Percentiles rank a stretch among this genome's conserved stretches.
Evolutionary conservation across 2,329 filamentous ascomycete species (phyloP).

Genomic region (Fusarium penzigii): DNA sequence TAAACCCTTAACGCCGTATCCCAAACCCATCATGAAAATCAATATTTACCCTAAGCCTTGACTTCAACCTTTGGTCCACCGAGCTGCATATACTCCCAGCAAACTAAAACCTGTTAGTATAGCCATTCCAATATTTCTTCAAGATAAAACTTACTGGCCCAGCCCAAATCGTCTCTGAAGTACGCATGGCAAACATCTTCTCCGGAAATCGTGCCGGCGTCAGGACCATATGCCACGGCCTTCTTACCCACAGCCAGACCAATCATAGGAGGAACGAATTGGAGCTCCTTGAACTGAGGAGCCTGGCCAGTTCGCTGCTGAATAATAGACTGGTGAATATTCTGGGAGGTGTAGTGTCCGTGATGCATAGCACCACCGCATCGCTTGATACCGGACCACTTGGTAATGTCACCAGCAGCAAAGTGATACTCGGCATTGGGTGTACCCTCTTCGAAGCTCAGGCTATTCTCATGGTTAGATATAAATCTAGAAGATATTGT

Average conservation of each 20-base stretch:
- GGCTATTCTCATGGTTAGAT: conserved; percentile 34
- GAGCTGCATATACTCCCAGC: conserved; percentile 56
- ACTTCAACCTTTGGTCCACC: conserved; percentile 35
- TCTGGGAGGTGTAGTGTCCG: conserved; percentile 66
- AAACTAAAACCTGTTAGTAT: conserved; percentile 45
- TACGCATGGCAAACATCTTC: conserved; percentile 63
- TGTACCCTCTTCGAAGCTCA: conserved; percentile 54
- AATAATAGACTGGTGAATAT: conserved; percentile 66
- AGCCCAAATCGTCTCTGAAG: conserved; percentile 70
- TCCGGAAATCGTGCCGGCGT: conserved; percentile 58
- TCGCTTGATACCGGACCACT: conserved; percentile 79
- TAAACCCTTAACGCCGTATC: conserved; percentile 22
- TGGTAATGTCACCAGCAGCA: conserved; percentile 67
- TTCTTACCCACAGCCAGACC: conserved; percentile 71
- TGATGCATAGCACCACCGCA: conserved; percentile 75
- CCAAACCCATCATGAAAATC: not conserved
- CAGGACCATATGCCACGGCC: conserved; percentile 63
- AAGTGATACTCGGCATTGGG: conserved; percentile 64
- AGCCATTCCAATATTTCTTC: not conserved
- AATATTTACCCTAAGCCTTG: conserved; percentile 20
- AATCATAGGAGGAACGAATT: conserved; percentile 64
- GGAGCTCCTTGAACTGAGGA: conserved; percentile 51
- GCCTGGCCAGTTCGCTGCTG: conserved; percentile 38
- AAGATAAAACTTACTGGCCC: conserved; percentile 52
- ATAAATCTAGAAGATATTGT: not conserved